Percentiles rank a stretch among this genome's conserved stretches.
Evolutionary conservation across 192 early-diverging fungal genomes (phyloP).

Genomic region (Coemansia asiatica): DNA sequence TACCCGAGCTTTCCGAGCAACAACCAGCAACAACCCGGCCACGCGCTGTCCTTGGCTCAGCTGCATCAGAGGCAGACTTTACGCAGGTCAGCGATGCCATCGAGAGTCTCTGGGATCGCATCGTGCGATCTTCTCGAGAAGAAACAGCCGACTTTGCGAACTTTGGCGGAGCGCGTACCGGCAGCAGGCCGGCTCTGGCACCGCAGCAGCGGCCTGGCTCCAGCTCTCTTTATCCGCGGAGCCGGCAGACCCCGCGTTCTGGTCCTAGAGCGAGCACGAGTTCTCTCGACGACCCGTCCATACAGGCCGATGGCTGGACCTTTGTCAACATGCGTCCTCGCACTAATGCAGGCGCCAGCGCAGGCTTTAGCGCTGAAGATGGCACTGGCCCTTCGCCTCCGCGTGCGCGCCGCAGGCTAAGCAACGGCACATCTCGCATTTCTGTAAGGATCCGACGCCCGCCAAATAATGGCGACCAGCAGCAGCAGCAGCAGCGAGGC

Average conservation of each 20-base stretch:
- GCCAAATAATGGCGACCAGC: not conserved
- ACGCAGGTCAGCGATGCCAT: not conserved
- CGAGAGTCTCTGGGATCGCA: constrained; percentile 21
- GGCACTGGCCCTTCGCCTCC: constrained; percentile 2
- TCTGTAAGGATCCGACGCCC: not conserved
- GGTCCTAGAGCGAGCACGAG: not conserved
- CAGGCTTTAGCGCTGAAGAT: not conserved
- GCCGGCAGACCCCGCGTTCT: not conserved
- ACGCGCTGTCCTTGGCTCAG: not conserved
- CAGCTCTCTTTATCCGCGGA: not conserved
- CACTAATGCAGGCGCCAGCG: not conserved
- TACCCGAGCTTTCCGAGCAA: not conserved
- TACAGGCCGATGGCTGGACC: constrained; percentile 30
- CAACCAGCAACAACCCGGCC: not conserved
- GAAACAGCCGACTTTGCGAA: not conserved
- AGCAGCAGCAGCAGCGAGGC: not conserved
- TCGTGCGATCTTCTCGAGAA: constrained; percentile 8
- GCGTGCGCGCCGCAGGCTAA: constrained; percentile 8
- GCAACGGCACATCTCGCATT: not conserved
- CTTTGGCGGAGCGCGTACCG: not conserved
- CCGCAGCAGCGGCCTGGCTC: not conserved
- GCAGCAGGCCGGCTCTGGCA: not conserved
- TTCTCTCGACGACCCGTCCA: not conserved
- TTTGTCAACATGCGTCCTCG: constrained; percentile 24
- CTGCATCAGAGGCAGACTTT: constrained; percentile 4